Evolutionary conservation across 2,329 filamentous ascomycete genomes (phyloP).

Genomic region (Fusarium miscanthi): DNA sequence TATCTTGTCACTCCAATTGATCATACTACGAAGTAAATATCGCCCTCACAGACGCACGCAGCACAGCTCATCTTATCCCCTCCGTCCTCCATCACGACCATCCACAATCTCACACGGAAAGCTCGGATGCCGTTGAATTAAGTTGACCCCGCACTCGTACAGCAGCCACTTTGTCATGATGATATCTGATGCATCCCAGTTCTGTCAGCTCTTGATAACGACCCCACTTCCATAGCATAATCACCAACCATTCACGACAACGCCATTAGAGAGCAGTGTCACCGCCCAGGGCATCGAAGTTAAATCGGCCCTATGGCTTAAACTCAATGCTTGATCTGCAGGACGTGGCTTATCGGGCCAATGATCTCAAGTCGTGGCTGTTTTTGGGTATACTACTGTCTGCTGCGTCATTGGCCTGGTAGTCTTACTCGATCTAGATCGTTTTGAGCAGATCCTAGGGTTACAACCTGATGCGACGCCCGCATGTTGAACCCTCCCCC

Average conservation of each 20-base stretch:
- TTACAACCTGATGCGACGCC: neutral
- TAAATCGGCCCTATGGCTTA: neutral
- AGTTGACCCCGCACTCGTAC: constrained; percentile 13
- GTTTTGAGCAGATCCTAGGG: neutral
- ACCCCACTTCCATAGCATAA: neutral
- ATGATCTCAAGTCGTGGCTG: neutral
- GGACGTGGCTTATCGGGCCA: neutral
- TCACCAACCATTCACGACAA: neutral
- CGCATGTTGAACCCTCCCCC: neutral
- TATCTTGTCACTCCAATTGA: neutral
- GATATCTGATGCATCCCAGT: neutral
- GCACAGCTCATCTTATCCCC: neutral
- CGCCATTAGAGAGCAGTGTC: neutral
- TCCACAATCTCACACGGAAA: neutral
- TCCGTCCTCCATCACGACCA: neutral
- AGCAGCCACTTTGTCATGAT: constrained; percentile 25
- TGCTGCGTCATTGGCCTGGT: neutral
- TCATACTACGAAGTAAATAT: accelerated
- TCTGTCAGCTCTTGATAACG: neutral
- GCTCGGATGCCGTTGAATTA: neutral
- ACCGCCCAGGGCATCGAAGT: neutral
- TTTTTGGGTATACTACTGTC: neutral
- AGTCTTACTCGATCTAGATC: neutral
- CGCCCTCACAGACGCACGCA: neutral
- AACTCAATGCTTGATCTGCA: neutral